Base-by-base conservation (phyloP, 306 rosid species). In the Pyrus communis region DNA sequence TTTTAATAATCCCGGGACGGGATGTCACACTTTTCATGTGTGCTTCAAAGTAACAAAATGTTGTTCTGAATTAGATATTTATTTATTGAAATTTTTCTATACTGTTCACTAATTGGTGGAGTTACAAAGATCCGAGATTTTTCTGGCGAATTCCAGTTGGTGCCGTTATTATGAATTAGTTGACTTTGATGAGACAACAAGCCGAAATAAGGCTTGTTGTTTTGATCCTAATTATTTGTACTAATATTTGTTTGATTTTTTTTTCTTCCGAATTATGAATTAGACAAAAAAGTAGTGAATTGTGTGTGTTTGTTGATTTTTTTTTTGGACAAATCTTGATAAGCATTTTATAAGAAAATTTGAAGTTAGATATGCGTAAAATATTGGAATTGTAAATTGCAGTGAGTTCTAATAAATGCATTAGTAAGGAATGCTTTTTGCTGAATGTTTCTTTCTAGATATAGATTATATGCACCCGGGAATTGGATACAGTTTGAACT, bases 101-200 rank as follows among this genome's bases (percentile, higher is more conserved):
- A 42, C 13, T 42, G 46, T 42, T 42, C 12, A 42, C 13, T 42
- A 42, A 42, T 10, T 42, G 46, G 46, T 42, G 46, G 46, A 42
- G 46, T 42, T 42, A 42, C 46, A 0, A 42, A 42, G 13, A 42
- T 42, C 13, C 13, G 46, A 42, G 46, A 9, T 42, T 42, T 42
- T 42, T 42, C 46, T 0, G 46, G 13, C 46, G 1, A 42, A 40
- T 40, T 40, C 45, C 45, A 40, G 2, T 9, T 40, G 43, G 43
- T 40, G 45, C 9, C 3, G 12, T 42, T 7, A 10, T 42, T 42
- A 10, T 64, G 91, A 86, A 51, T 66, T 80, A 15, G 21, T 33
- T 78, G 82, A 73, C 31, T 82, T 84, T 58, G 87, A 89, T 65
- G 89, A 91, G 86, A 88, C 96, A 85, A 87, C 84, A 23, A 88